phyloP scores from a whole-genome alignment of 495 filamentous ascomycete species.

The Talaromyces proteolyticus region DNA sequence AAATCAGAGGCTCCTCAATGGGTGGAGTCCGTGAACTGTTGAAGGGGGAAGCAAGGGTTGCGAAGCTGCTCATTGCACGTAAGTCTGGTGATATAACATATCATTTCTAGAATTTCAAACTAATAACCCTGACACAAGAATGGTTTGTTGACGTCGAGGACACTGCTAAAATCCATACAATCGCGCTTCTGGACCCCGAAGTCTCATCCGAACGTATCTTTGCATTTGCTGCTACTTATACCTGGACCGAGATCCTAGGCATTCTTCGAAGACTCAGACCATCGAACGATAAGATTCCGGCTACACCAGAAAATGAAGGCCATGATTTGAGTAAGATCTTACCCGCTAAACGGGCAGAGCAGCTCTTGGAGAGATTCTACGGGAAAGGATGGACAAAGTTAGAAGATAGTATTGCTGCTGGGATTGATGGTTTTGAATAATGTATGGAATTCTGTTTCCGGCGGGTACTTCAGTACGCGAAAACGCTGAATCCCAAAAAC shows the following conservation, averaged over 20 bases:
- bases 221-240: conserved; percentile 29
- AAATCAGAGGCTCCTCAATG: conserved; percentile 17
- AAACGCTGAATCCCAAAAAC: too few species aligned
- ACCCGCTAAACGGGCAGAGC: conserved; percentile 9
- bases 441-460: too few species aligned
- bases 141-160: too few species aligned
- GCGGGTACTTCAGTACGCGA: too few species aligned
- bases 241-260: conserved; percentile 27
- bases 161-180: too few species aligned
- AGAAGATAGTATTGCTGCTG: background rate
- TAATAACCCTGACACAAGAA: too few species aligned
- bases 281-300: conserved; percentile 10
- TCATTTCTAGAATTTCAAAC: too few species aligned
- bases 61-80: conserved; percentile 17
- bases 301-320: conserved; percentile 15
- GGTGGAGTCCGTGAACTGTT: conserved; percentile 17
- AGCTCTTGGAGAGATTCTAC: conserved; percentile 11
- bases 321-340: conserved; percentile 14
- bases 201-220: conserved; percentile 40
- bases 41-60: background rate
- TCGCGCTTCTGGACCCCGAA: too few species aligned
- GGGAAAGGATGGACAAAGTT: background rate
- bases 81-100: background rate
- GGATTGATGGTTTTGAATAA: too few species aligned
- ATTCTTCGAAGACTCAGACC: conserved; percentile 12